Conservation (phyloP, 1,284 basidiomycete species). For the Apiotrichum gracile region DNA sequence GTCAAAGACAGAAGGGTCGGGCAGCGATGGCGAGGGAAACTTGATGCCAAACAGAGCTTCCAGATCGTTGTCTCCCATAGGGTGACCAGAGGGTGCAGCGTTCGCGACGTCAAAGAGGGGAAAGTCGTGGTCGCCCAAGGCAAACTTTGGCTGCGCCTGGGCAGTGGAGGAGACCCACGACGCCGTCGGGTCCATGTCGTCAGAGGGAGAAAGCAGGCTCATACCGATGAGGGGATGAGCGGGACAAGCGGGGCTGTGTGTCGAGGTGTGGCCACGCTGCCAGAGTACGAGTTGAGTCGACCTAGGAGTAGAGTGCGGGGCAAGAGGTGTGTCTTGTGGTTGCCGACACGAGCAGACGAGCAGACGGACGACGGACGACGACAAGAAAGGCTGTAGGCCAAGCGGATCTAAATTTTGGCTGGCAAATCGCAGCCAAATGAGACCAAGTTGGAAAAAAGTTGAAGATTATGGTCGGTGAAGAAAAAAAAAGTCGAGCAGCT, state of each 20-base stretch:
- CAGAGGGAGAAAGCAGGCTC: conserved; percentile 9
- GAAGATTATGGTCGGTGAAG: not conserved
- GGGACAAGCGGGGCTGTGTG: not conserved
- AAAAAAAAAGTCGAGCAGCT: not conserved
- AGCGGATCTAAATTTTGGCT: not conserved
- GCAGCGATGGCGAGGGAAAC: conserved; percentile 7
- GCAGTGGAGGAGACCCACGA: conserved; percentile 5
- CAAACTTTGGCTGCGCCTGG: conserved; percentile 6
- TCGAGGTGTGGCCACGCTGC: too few species aligned
- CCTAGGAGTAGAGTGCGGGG: not conserved
- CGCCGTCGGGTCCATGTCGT: conserved; percentile 7
- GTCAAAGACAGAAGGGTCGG: conserved; percentile 6
- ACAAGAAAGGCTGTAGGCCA: not conserved
- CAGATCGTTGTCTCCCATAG: not conserved
- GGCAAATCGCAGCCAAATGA: not conserved
- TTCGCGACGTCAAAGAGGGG: conserved; percentile 1
- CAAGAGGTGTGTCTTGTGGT: not conserved
- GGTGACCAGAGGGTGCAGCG: not conserved
- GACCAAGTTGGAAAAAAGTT: not conserved
- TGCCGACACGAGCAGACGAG: not conserved
- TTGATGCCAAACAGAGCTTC: conserved; percentile 7
- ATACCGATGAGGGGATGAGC: not conserved
- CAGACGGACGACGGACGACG: not conserved
- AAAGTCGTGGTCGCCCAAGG: not conserved
- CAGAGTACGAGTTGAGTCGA: too few species aligned